phyloP scores from a whole-genome alignment of 768 basidiomycete species.

The Glaciozyma antarctica region DNA sequence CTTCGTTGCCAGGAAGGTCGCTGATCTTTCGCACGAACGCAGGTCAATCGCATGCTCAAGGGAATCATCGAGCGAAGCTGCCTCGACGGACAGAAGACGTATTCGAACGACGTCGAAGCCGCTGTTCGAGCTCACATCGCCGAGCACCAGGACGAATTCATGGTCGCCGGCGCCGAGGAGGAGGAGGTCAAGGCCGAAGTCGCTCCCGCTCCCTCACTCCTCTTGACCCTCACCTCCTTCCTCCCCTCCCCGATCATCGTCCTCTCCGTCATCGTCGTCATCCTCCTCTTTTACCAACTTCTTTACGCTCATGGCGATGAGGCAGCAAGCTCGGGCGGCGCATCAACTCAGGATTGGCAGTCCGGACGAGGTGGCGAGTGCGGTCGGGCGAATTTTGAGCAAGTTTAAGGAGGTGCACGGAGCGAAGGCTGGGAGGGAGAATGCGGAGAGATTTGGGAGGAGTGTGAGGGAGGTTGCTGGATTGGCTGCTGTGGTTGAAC shows the following conservation, averaged over 20 bases:
- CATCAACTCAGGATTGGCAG: constrained; percentile 7
- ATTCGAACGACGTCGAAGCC: constrained; percentile 69
- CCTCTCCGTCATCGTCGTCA: constrained; percentile 59
- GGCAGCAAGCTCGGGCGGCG: constrained; percentile 8
- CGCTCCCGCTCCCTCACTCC: constrained; percentile 6
- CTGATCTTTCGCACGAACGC: constrained; percentile 43
- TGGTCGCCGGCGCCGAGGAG: constrained; percentile 1
- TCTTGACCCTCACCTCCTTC: constrained; percentile 16
- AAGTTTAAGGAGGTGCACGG: constrained; percentile 7
- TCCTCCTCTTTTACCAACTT: constrained; percentile 64
- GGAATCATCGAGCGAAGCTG: constrained; percentile 84
- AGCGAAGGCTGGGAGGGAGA: too few relatives aligned
- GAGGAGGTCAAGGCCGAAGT: not conserved
- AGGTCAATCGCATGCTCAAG: constrained; percentile 58
- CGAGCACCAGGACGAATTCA: constrained; percentile 37
- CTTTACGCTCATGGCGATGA: constrained; percentile 48
- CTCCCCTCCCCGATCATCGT: constrained; percentile 34
- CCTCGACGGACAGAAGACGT: constrained; percentile 82
- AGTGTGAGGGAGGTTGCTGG: too few relatives aligned
- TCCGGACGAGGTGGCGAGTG: constrained; percentile 15
- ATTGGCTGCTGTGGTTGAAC: too few relatives aligned
- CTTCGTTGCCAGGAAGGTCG: too few relatives aligned
- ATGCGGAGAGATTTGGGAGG: too few relatives aligned
- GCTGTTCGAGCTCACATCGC: constrained; percentile 74
- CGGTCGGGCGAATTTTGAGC: constrained; percentile 13